phyloP scores from a whole-genome alignment of 2,329 filamentous ascomycete genomes.

The Aspergillus sojae region DNA sequence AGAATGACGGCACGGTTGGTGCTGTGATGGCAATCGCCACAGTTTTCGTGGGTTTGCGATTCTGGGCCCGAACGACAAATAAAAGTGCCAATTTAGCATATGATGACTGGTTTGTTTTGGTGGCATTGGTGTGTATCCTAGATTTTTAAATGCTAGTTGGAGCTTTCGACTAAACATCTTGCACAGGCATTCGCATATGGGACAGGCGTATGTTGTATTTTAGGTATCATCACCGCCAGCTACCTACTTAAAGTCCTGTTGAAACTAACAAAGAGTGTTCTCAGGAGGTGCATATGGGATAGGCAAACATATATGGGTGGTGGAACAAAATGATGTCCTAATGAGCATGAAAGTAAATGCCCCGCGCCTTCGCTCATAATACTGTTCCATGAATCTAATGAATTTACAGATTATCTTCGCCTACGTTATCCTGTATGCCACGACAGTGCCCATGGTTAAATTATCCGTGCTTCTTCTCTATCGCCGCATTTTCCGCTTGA shows the following conservation, averaged over 20 bases:
- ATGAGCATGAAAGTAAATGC: constrained; percentile 13
- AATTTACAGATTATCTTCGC: constrained; percentile 17
- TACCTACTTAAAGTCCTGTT: neutral
- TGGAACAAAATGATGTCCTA: constrained; percentile 11
- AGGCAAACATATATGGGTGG: constrained; percentile 22
- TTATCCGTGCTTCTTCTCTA: constrained; percentile 23
- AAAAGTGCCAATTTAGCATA: constrained; percentile 3
- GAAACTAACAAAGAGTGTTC: neutral
- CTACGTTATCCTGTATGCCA: constrained; percentile 19
- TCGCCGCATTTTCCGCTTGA: constrained; percentile 23
- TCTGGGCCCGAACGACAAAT: constrained; percentile 14
- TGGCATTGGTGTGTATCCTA: constrained; percentile 7
- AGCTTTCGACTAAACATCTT: neutral
- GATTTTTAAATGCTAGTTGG: neutral
- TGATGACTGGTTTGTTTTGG: constrained; percentile 18
- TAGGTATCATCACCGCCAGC: neutral
- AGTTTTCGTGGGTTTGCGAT: constrained; percentile 14
- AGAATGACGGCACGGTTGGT: constrained; percentile 13
- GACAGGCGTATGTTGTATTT: constrained; percentile 15
- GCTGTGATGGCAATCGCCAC: constrained; percentile 16
- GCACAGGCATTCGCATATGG: constrained; percentile 13
- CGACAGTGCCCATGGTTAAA: constrained; percentile 20
- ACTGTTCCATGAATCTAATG: neutral
- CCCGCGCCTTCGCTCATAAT: neutral
- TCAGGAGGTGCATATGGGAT: constrained; percentile 18